Evolutionary conservation across 2,329 filamentous ascomycete species (phyloP).

Genomic region (Neurospora sp.): DNA sequence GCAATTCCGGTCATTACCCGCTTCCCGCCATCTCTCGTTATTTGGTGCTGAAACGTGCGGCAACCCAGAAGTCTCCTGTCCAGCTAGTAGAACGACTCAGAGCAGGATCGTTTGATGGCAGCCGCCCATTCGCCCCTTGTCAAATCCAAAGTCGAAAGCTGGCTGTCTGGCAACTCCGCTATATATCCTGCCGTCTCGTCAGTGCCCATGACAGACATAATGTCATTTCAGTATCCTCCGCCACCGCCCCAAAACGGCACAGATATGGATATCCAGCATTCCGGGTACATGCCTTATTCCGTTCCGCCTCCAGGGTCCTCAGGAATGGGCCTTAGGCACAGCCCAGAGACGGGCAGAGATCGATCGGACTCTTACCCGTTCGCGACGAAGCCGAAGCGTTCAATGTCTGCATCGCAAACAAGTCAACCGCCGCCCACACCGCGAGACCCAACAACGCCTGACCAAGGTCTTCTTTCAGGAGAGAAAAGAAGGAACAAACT

Average conservation of each 20-base stretch:
- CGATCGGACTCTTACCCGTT: constrained; percentile 28
- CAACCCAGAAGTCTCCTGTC: constrained; percentile 7
- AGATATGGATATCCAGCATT: constrained; percentile 31
- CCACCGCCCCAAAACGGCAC: constrained; percentile 30
- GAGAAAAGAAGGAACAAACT: constrained; percentile 73
- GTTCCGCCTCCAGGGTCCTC: constrained; percentile 23
- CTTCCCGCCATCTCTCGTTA: constrained; percentile 9
- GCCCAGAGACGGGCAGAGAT: constrained; percentile 23
- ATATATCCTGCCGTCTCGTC: constrained; percentile 19
- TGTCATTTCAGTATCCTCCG: constrained; percentile 40
- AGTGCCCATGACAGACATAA: constrained; percentile 30
- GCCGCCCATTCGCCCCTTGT: constrained; percentile 22
- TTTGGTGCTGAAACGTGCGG: constrained; percentile 8
- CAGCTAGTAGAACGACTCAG: constrained; percentile 7
- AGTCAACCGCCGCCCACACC: constrained; percentile 15
- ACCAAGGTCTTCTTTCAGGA: constrained; percentile 25
- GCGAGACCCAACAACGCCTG: constrained; percentile 21
- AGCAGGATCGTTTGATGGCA: constrained; percentile 22
- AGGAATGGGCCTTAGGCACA: constrained; percentile 22
- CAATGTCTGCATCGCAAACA: constrained; percentile 34
- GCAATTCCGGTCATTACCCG: constrained; percentile 7
- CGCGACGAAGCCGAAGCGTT: constrained; percentile 35
- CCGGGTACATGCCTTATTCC: constrained; percentile 27
- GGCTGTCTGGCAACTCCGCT: constrained; percentile 21
- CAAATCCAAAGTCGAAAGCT: constrained; percentile 23